Conservation (phyloP, 2,329 filamentous ascomycete genomes). For the Xylaria sp. region DNA sequence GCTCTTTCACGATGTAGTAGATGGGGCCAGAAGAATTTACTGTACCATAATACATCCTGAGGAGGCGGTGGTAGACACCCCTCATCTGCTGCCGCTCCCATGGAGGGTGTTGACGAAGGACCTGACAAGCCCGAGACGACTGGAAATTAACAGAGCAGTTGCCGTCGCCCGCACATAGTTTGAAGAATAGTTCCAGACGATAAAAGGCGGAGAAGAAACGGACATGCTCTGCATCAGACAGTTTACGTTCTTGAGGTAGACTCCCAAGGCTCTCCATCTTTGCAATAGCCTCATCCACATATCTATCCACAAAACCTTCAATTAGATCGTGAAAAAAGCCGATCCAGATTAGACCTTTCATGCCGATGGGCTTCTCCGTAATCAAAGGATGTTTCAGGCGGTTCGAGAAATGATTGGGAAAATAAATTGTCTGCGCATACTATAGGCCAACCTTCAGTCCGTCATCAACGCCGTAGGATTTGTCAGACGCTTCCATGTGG, state of each 20-base stretch:
- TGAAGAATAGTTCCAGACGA: constrained; percentile 4
- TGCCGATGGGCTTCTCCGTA: background rate
- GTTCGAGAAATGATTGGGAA: background rate
- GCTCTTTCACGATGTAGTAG: background rate
- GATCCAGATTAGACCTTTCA: background rate
- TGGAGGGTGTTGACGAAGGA: background rate
- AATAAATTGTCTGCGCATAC: background rate
- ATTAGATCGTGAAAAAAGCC: background rate
- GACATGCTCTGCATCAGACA: no score
- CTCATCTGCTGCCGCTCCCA: constrained; percentile 11
- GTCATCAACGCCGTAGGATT: background rate
- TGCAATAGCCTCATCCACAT: background rate
- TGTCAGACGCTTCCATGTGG: constrained; percentile 3
- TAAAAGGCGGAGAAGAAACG: constrained; percentile 5
- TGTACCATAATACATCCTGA: no score
- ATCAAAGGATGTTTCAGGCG: background rate
- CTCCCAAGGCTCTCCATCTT: background rate
- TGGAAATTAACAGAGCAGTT: background rate
- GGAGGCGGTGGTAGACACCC: background rate
- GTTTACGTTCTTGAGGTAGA: no score
- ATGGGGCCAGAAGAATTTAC: background rate
- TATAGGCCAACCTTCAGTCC: background rate
- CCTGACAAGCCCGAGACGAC: background rate
- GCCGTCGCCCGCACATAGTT: background rate
- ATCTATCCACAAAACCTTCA: background rate